phyloP scores from a whole-genome alignment of 176 grass and related monocot genomes.

The Oryza longistaminata region DNA sequence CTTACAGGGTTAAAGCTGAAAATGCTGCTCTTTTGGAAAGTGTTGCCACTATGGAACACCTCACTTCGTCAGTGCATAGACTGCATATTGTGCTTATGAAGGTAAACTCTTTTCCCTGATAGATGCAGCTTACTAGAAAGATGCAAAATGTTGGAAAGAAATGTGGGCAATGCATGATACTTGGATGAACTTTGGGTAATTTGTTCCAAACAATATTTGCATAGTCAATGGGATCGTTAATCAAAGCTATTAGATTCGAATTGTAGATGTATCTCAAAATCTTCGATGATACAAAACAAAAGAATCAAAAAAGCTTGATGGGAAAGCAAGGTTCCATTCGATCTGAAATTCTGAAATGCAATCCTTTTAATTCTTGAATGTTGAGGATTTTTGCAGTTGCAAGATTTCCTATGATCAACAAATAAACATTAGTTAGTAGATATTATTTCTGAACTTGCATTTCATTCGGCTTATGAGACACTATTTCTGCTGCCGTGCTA shows the following conservation, averaged over 20 bases:
- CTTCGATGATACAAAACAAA: not conserved
- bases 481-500: not conserved
- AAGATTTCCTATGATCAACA: not conserved
- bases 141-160: not conserved
- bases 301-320: not conserved
- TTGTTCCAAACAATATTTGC: not conserved
- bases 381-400: not conserved
- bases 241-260: not conserved
- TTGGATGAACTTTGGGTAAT: not conserved
- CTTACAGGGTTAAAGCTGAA: slow-evolving; percentile 79
- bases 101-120: slow-evolving; percentile 40
- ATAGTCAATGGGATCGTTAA: not conserved
- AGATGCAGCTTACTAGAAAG: not conserved
- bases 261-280: not conserved
- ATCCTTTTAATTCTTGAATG: not conserved
- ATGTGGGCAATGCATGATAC: not conserved
- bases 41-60: slow-evolving; percentile 72
- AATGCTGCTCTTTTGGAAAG: slow-evolving; percentile 78
- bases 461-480: not conserved
- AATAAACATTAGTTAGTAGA: not conserved
- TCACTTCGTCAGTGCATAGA: slow-evolving; percentile 74
- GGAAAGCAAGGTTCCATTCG: not conserved
- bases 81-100: slow-evolving; percentile 80
- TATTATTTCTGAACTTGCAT: not conserved
- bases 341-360: not conserved